Percentiles rank a stretch among this genome's conserved stretches.
Conservation (phyloP, 768 basidiomycete genomes). For the Floccularia luteovirens region DNA sequence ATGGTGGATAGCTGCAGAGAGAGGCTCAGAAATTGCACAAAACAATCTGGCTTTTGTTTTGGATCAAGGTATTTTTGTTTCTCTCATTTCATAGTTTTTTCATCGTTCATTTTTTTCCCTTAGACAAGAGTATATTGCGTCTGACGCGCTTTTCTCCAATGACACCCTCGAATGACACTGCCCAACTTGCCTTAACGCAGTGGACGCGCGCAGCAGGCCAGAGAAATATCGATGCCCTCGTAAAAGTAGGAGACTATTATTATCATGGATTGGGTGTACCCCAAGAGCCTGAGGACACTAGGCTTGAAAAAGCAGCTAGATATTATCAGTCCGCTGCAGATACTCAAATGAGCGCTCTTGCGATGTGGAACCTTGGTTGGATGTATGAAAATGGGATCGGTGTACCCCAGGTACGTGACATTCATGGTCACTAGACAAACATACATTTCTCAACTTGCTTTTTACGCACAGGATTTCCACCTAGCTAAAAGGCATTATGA, state of each 20-base stretch:
- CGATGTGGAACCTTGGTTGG: conserved; percentile 98
- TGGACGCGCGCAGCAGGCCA: conserved; percentile 95
- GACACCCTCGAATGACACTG: conserved; percentile 77
- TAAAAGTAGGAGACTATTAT: conserved; percentile 98
- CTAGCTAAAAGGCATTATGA: conserved; percentile 97
- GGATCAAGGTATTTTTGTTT: conserved; percentile 65
- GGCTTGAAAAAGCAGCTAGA: conserved; percentile 85
- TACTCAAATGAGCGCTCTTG: conserved; percentile 86
- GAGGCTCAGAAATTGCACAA: conserved; percentile 88
- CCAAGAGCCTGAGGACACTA: conserved; percentile 45
- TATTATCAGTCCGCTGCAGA: conserved; percentile 95
- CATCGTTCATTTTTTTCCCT: conserved; percentile 1
- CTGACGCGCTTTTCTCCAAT: conserved; percentile 61
- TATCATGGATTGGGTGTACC: conserved; percentile 82
- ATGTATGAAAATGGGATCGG: conserved; percentile 98
- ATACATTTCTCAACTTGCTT: neutral
- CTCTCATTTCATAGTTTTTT: neutral
- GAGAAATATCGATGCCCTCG: conserved; percentile 91
- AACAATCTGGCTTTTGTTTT: conserved; percentile 91
- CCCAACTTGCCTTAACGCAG: conserved; percentile 77
- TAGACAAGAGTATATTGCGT: conserved; percentile 67
- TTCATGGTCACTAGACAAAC: neutral
- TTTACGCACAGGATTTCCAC: conserved; percentile 71
- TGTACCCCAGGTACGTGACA: conserved; percentile 60
- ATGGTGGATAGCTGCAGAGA: conserved; percentile 94